Evolutionary conservation across 106 monocot genomes (phyloP).

Genomic region (Allium cepa): DNA sequence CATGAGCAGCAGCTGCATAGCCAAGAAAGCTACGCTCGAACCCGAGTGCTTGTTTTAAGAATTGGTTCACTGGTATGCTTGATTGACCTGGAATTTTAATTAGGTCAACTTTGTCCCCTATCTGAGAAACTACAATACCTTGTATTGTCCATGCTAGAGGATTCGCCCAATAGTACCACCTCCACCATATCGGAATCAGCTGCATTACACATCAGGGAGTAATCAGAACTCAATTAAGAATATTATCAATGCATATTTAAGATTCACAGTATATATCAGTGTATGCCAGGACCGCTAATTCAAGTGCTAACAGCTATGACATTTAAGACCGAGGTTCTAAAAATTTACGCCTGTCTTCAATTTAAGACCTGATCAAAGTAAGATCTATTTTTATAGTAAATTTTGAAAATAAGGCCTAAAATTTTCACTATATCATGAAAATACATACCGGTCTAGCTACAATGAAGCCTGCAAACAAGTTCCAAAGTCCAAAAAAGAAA

Average conservation of each 20-base stretch:
- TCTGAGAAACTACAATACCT: constrained; percentile 53
- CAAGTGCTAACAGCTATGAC: no score
- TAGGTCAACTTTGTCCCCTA: constrained; percentile 27
- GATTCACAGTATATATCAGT: no score
- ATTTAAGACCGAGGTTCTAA: no score
- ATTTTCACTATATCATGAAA: background rate
- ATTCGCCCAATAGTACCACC: constrained; percentile 85
- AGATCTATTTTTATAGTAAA: no score
- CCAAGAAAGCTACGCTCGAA: constrained; percentile 49
- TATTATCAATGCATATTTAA: no score
- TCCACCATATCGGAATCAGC: constrained; percentile 86
- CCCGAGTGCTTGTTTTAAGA: constrained; percentile 42
- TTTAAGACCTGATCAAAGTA: no score
- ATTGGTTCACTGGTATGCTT: constrained; percentile 34
- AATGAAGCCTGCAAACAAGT: constrained; percentile 75
- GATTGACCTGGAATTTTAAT: constrained; percentile 40
- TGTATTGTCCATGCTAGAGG: constrained; percentile 79
- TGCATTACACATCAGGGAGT: constrained; percentile 7
- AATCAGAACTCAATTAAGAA: background rate
- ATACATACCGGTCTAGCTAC: constrained; percentile 49
- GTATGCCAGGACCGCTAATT: no score
- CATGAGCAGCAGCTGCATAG: constrained; percentile 40
- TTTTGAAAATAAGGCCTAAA: no score
- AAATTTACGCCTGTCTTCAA: no score
- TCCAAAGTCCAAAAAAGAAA: constrained; percentile 70